Base-by-base conservation (phyloP, 129 eudicot genomes). In the Flaveria bidentis region DNA sequence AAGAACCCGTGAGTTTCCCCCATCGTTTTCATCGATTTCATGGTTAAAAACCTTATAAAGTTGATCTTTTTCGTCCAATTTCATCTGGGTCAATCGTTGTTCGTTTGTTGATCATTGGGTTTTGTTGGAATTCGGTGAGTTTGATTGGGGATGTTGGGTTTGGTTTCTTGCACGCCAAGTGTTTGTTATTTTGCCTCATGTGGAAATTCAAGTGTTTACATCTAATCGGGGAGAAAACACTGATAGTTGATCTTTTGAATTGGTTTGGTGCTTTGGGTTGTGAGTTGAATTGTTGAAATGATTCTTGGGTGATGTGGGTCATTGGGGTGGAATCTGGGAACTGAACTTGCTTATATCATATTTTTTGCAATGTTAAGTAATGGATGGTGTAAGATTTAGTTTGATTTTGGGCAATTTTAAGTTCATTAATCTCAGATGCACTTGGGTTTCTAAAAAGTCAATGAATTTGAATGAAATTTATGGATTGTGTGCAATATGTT, bases 1-100 rank as follows among this genome's bases (percentile, higher is more conserved):
- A 94, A 82, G 98, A 94, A 83, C 76, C 98, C 71, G 98, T 93
- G 80, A 53, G 5, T 46, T 18, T 72, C 39, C 23, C 73, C 60
- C 79, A 66, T 74, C 75, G 60, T 47, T 67, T 75, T 61, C 78
- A 51, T 71, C 73, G n/a, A 8, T 72, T 15, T 69, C 26, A 42
- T 42, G 45, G 8, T 63, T 64, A n/a, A 23, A 44, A 30, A 30
- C 65, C 6, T 13, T 17, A 1, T 3, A 14, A 26, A 46, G 33
- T 62, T 71, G 22, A 69, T 58, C 47, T 69, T 2, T 22, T 51
- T 12, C 20, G 15, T 44, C 46, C 52, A 46, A 41, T 13, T 78
- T 39, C 17, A 44, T 72, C 41, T 36, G 41, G 41, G 41, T 36
- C 7, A 36, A 7, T 36, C 41, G 41, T 36, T 36, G 41, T 5